phyloP scores from a whole-genome alignment of 495 filamentous ascomycete species.

The Filosporella fistucella region DNA sequence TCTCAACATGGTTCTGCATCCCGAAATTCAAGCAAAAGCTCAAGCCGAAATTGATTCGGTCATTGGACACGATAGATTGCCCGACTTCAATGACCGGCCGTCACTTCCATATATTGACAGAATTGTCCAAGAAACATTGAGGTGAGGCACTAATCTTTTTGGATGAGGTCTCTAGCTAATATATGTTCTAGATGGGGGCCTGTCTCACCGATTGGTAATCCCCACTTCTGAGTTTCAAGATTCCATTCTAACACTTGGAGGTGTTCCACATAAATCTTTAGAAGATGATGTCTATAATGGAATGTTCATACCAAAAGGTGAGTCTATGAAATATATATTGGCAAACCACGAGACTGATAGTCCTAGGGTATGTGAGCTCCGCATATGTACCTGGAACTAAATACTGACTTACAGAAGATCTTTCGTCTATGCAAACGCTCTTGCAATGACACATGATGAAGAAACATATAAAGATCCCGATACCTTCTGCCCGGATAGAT shows the following conservation, averaged over 20 bases:
- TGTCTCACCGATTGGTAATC: conserved; percentile 15
- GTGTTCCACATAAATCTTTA: conserved; percentile 28
- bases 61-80: conserved; percentile 23
- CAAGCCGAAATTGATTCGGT: conserved; percentile 28
- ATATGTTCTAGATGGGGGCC: conserved; percentile 25
- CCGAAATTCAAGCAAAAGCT: conserved; percentile 26
- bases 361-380: too few relatives aligned
- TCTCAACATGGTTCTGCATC: conserved; percentile 23
- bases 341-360: too few relatives aligned
- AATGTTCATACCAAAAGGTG: conserved; percentile 43
- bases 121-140: conserved; percentile 24
- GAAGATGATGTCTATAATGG: conserved; percentile 36
- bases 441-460: conserved; percentile 41
- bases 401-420: too few relatives aligned
- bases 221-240: too few relatives aligned
- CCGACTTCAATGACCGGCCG: conserved; percentile 22
- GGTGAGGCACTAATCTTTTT: too few relatives aligned
- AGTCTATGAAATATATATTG: too few relatives aligned
- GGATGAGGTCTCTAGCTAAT: too few relatives aligned
- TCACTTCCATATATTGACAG: conserved; percentile 26
- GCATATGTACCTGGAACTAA: too few relatives aligned
- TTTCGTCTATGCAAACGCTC: conserved; percentile 40
- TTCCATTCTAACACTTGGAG: too few relatives aligned
- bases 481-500: conserved; percentile 41
- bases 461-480: conserved; percentile 34